A percentile compares a stretch with the other conserved stretches of the same genome.
Evolutionary conservation across 2,329 filamentous ascomycete genomes (phyloP).

Genomic region (Cordyceps fumosorosea): DNA sequence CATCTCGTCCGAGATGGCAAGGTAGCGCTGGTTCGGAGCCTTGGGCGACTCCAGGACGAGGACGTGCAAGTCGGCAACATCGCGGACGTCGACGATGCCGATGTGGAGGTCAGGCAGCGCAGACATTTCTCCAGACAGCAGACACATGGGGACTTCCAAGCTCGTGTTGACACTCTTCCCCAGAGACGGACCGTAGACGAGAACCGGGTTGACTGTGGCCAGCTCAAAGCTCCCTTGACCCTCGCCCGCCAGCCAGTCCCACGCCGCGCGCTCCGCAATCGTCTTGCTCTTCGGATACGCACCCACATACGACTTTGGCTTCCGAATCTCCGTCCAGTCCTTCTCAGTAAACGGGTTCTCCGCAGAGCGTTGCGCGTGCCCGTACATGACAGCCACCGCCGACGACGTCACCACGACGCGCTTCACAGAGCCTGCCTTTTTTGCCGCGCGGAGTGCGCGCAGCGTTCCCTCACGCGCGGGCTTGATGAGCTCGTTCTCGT

Average conservation of each 20-base stretch:
- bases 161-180: slow-evolving; percentile 9
- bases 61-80: slow-evolving; percentile 15
- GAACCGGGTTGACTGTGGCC: slow-evolving; percentile 12
- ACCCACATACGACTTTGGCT: background rate
- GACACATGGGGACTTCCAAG: slow-evolving; percentile 16
- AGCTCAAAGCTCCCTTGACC: background rate
- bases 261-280: slow-evolving; percentile 14
- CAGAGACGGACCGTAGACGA: slow-evolving; percentile 15
- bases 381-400: background rate
- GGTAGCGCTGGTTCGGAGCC: background rate
- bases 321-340: background rate
- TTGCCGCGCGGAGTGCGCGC: slow-evolving; percentile 14
- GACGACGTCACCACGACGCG: slow-evolving; percentile 16
- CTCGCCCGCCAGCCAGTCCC: slow-evolving; percentile 15
- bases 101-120: slow-evolving; percentile 21
- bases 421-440: slow-evolving; percentile 14
- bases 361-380: background rate
- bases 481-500: slow-evolving; percentile 15
- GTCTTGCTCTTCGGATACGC: background rate
- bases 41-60: background rate
- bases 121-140: slow-evolving; percentile 17
- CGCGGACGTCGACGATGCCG: slow-evolving; percentile 18
- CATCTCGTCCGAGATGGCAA: background rate
- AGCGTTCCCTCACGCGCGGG: slow-evolving; percentile 17
- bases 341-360: background rate